Evolutionary conservation across 73 alveolate species (phyloP), one percentile per base, ranked within the genome.

Genomic region (Symbiodinium pilosum): DNA sequence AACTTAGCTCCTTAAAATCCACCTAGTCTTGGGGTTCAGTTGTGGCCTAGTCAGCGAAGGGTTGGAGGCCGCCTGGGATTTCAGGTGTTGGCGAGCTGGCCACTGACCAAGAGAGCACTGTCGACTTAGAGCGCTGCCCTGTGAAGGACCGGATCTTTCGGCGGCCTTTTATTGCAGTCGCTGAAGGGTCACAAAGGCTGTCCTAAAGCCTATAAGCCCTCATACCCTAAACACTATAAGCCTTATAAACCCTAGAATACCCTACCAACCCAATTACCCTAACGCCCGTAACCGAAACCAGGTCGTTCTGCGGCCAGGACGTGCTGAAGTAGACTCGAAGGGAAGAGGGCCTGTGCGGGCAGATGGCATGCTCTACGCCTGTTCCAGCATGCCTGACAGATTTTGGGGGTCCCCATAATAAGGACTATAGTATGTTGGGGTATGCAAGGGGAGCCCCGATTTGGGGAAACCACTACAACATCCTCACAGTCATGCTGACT

Each of bases 311-410:
- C 8, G 73, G 41, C 85, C 18, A 14, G 16, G 54, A 30, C 97
- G 97, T 69, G 43, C 97, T 91, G 52, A 91, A 91, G 81, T 91
- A 91, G 77, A 83, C 84, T 20, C 97, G 88, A 30, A 91, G 41
- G 39, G 97, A 85, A 9, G 97, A 24, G 4, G 97, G 97, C 86
- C 94, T 87, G 54, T 30, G 4, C 12, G 20, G 3, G 8, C 5
- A 21, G 41, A 18, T 8, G 5, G 14, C 16, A 42, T 9, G 24
- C 28, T 28, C 34, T 7, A 11, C 91, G 26, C 91, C 39, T 38
- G 21, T 30, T 28, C 41, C 43, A 18, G 26, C 42, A 26, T n/a
- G 91, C 39, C 36, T 14, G 40, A 18, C 54, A 42, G 32, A 40
- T 40, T 36, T 83, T 26, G 42, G 21, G 43, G 28, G 38, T 3